phyloP scores from a whole-genome alignment of 139 green algal species.

The Chlorella vulgaris region DNA sequence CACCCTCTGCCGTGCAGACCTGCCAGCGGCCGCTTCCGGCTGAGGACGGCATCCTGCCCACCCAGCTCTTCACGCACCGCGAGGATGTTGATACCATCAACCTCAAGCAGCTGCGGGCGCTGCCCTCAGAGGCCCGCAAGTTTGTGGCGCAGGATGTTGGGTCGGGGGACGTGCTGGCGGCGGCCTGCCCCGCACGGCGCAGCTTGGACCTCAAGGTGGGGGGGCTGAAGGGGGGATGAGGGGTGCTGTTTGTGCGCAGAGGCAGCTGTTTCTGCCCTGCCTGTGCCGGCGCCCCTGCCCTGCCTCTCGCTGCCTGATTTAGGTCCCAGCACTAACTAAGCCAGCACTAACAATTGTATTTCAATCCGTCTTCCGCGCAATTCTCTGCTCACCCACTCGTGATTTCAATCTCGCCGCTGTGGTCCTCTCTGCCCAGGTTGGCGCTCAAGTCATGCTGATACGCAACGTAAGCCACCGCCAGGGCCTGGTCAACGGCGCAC shows the following conservation, averaged over 20 bases:
- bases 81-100: slow-evolving; percentile 63
- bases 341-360: too few relatives aligned
- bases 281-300: background rate
- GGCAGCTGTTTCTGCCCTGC: too few relatives aligned
- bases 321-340: too few relatives aligned
- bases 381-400: too few relatives aligned
- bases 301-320: too few relatives aligned
- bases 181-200: slow-evolving; percentile 37
- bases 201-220: slow-evolving; percentile 54
- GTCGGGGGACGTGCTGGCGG: slow-evolving; percentile 28
- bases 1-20: background rate
- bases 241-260: too few relatives aligned
- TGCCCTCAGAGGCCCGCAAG: slow-evolving; percentile 32
- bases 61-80: slow-evolving; percentile 58
- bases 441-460: slow-evolving; percentile 63
- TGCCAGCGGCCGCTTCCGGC: slow-evolving; percentile 53
- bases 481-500: slow-evolving; percentile 73
- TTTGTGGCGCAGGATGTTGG: slow-evolving; percentile 46
- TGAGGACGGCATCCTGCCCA: slow-evolving; percentile 67
- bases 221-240: slow-evolving; percentile 14
- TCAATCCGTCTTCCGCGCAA: too few relatives aligned
- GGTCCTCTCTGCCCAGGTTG: too few relatives aligned
- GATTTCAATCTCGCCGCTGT: too few relatives aligned
- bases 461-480: slow-evolving; percentile 44
- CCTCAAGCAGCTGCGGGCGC: slow-evolving; percentile 36